phyloP scores from a whole-genome alignment of 192 early-diverging fungal species.

The Coemansia sp. region DNA sequence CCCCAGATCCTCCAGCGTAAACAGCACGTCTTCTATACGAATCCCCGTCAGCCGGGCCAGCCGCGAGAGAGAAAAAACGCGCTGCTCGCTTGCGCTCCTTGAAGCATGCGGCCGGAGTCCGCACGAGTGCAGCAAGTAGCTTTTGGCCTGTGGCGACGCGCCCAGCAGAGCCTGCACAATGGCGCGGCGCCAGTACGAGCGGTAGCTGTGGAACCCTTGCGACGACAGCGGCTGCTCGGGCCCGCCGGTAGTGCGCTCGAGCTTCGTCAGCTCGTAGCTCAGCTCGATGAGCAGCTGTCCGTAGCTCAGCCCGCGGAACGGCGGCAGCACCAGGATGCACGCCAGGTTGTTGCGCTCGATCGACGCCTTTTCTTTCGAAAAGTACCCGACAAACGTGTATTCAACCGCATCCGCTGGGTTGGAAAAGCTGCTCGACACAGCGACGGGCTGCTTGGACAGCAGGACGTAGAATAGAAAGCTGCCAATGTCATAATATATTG shows the following conservation, averaged over 20 bases:
- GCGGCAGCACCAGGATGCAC: constrained; percentile 86
- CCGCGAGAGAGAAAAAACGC: constrained; percentile 44
- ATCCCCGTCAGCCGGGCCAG: constrained; percentile 64
- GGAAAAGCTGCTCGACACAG: not conserved
- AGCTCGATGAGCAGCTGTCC: constrained; percentile 88
- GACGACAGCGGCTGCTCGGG: constrained; percentile 89
- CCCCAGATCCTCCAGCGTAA: constrained; percentile 60
- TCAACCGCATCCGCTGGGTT: constrained; percentile 14
- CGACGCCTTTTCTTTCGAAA: constrained; percentile 93
- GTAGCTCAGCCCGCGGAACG: constrained; percentile 81
- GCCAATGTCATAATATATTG: constrained; percentile 91
- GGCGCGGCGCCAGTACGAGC: constrained; percentile 80
- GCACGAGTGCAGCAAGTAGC: constrained; percentile 9
- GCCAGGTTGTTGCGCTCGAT: constrained; percentile 85
- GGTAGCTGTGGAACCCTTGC: constrained; percentile 76
- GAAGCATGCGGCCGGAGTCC: not conserved
- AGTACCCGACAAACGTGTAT: constrained; percentile 85
- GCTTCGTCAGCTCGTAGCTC: constrained; percentile 83
- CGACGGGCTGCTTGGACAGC: constrained; percentile 30
- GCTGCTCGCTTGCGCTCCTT: constrained; percentile 16
- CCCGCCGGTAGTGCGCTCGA: constrained; percentile 68
- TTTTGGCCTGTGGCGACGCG: constrained; percentile 23
- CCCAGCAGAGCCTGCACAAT: constrained; percentile 56
- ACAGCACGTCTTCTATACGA: constrained; percentile 67
- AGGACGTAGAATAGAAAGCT: constrained; percentile 94